Conservation (phyloP, 208 protist genomes). For the Phytomonas sp. region DNA sequence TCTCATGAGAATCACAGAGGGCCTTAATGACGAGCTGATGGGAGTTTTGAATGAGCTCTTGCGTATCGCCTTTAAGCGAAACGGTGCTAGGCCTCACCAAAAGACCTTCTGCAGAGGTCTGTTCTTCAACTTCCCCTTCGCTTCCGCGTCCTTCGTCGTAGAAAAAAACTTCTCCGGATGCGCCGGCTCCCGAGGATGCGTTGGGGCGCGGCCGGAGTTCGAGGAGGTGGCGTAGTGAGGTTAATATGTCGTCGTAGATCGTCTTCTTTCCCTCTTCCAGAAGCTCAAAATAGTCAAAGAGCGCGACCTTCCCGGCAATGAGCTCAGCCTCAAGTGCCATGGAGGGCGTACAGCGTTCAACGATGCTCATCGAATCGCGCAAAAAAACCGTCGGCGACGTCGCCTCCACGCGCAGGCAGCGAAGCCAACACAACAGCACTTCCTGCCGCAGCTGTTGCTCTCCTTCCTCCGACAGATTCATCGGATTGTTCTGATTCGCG, state of each 20-base stretch:
- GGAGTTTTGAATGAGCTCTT: slow-evolving; percentile 35
- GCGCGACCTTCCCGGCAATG: slow-evolving; percentile 49
- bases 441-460: slow-evolving; percentile 26
- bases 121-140: not conserved
- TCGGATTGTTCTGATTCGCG: slow-evolving; percentile 45
- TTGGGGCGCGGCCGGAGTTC: slow-evolving; percentile 49
- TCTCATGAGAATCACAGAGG: slow-evolving; percentile 44
- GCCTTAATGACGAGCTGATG: slow-evolving; percentile 42
- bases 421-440: slow-evolving; percentile 35
- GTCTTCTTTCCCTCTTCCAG: slow-evolving; percentile 35
- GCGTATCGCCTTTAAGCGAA: slow-evolving; percentile 19
- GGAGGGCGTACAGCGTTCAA: slow-evolving; percentile 50
- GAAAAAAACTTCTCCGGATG: not conserved
- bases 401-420: slow-evolving; percentile 49
- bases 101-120: slow-evolving; percentile 6
- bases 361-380: slow-evolving; percentile 44
- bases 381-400: slow-evolving; percentile 54
- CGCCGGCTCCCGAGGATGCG: not conserved
- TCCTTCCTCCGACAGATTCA: slow-evolving; percentile 22
- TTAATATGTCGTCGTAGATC: slow-evolving; percentile 68
- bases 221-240: slow-evolving; percentile 68
- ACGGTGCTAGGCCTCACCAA: not conserved
- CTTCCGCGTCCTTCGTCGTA: not conserved
- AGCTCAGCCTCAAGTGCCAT: slow-evolving; percentile 70
- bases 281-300: slow-evolving; percentile 55